phyloP scores from a whole-genome alignment of 176 grass and related monocot genomes.

The Juncus inflexus region DNA sequence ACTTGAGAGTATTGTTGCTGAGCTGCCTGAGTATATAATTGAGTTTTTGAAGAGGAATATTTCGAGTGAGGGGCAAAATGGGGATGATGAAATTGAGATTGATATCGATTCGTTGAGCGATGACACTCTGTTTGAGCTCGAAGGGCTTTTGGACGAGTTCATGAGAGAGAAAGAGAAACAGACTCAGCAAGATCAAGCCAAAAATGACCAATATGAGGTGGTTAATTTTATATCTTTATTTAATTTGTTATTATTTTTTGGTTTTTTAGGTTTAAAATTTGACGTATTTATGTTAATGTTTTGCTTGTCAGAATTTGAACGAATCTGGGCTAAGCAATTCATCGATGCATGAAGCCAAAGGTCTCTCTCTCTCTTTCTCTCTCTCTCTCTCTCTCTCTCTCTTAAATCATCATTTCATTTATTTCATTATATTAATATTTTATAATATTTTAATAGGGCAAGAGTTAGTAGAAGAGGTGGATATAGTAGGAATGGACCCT shows the following conservation, averaged over 20 bases:
- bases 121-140: conserved; percentile 64
- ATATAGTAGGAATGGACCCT: conserved; percentile 87
- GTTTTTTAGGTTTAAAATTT: too few species aligned
- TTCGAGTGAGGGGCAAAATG: conserved; percentile 40
- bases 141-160: conserved; percentile 73
- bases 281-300: too few species aligned
- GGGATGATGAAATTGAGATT: conserved; percentile 74
- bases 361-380: conserved; percentile 34
- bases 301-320: conserved; percentile 53
- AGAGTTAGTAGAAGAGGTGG: conserved; percentile 66
- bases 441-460: conserved; percentile 35
- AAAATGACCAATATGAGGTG: conserved; percentile 57
- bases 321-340: conserved; percentile 69
- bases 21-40: conserved; percentile 61
- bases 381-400: background rate
- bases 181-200: conserved; percentile 27
- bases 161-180: conserved; percentile 40
- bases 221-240: too few species aligned
- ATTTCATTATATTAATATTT: conserved; percentile 8
- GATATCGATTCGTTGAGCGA: conserved; percentile 72
- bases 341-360: conserved; percentile 58
- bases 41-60: conserved; percentile 64
- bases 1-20: conserved; percentile 53
- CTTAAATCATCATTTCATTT: too few species aligned
- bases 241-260: too few species aligned